These are phyloP conservation scores for Podospora australis DNA, from an alignment of 495 filamentous ascomycete genomes.

Conservation along the genomic window DNA sequence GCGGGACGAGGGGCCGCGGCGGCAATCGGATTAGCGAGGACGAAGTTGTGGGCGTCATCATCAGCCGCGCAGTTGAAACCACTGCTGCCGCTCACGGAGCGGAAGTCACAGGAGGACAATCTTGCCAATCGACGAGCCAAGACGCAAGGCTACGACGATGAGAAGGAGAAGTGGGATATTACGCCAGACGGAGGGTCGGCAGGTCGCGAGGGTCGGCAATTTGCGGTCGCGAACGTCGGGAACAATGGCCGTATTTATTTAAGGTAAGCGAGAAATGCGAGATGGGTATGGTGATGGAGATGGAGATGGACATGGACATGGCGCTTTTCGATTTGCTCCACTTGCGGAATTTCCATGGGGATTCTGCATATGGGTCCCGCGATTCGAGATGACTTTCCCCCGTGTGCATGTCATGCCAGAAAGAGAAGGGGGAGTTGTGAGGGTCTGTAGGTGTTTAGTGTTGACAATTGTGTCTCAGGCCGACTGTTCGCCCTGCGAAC, in stretches of 20 bases:
- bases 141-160: conserved; percentile 30
- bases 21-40: conserved; percentile 16
- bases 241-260: conserved; percentile 91
- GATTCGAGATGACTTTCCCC: not conserved
- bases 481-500: conserved; percentile 50
- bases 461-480: conserved; percentile 38
- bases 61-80: conserved; percentile 26
- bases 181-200: conserved; percentile 43
- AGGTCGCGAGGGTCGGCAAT: conserved; percentile 66
- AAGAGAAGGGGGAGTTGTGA: not conserved
- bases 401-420: too few relatives aligned
- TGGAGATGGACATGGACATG: not conserved
- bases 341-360: too few relatives aligned
- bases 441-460: not conserved
- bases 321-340: too few relatives aligned
- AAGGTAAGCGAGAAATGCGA: conserved; percentile 53
- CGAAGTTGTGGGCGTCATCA: conserved; percentile 26
- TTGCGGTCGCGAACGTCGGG: conserved; percentile 89
- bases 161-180: conserved; percentile 44
- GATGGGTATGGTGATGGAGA: not conserved
- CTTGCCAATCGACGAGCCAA: conserved; percentile 20
- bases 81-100: conserved; percentile 38
- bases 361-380: not conserved
- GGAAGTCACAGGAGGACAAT: conserved; percentile 33
- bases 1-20: conserved; percentile 4